Percentiles rank a stretch among this genome's conserved stretches.
Conservation (phyloP, 75 land plant genomes). For the Pinus albicaulis region DNA sequence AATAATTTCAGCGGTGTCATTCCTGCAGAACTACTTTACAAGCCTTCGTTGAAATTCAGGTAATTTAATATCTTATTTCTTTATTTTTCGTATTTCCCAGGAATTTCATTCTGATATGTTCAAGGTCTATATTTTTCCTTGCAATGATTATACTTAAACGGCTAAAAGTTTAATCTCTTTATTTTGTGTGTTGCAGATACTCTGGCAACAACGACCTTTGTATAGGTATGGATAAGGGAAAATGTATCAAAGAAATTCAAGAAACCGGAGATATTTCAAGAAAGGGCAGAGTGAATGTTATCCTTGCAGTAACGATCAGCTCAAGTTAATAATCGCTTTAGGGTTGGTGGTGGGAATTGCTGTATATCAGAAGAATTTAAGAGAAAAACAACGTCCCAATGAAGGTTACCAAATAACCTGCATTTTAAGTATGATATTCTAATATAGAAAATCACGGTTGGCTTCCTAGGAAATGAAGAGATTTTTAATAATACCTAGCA, state of each 20-base stretch:
- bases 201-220: neutral
- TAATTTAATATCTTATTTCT: neutral
- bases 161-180: neutral
- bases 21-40: neutral
- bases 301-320: neutral
- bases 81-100: too few relatives aligned
- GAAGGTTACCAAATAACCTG: too few relatives aligned
- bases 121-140: too few relatives aligned
- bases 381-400: too few relatives aligned
- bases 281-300: neutral
- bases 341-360: neutral
- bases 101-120: neutral
- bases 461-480: too few relatives aligned
- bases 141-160: too few relatives aligned
- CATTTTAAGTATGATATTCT: too few relatives aligned
- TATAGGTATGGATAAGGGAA: neutral
- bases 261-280: too few relatives aligned
- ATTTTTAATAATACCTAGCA: too few relatives aligned
- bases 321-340: neutral
- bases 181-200: neutral
- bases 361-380: neutral
- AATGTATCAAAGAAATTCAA: neutral
- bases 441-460: too few relatives aligned
- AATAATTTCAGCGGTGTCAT: slow-evolving; percentile 5
- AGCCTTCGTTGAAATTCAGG: neutral